A percentile compares a stretch with the other conserved stretches of the same genome.
phyloP scores from a whole-genome alignment of 495 filamentous ascomycete species.

The Penicillium robsamsonii region DNA sequence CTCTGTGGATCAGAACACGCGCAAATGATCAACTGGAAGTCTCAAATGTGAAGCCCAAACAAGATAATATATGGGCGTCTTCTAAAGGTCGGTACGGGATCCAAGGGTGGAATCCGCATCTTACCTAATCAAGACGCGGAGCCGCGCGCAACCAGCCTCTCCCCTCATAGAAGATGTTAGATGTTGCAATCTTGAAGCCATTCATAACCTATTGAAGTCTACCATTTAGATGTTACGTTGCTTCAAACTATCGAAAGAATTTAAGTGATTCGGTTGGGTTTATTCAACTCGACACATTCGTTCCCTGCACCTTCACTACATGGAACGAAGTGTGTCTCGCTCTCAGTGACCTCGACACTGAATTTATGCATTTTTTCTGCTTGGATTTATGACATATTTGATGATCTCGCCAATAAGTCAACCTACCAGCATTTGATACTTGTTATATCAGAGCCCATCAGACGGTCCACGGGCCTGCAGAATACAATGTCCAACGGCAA shows the following conservation, averaged over 20 bases:
- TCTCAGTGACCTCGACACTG: not conserved
- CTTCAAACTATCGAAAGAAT: not conserved
- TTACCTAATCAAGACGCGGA: not conserved
- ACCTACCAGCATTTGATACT: not conserved
- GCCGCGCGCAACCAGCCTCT: not conserved
- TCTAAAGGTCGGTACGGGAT: too few species aligned
- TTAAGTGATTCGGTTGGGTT: not conserved
- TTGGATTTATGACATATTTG: not conserved
- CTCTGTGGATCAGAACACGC: not conserved
- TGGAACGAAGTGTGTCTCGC: not conserved
- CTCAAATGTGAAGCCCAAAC: not conserved
- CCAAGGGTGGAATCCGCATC: not conserved
- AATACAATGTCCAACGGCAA: not conserved
- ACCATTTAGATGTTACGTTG: not conserved
- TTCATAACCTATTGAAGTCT: not conserved
- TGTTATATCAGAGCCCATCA: not conserved
- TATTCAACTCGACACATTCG: not conserved
- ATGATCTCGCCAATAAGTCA: not conserved
- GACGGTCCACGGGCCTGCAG: not conserved
- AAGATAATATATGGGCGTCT: not conserved
- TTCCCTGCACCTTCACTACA: not conserved
- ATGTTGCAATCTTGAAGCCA: not conserved
- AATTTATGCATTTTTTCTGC: not conserved
- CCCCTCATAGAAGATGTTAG: not conserved
- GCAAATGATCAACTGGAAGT: not conserved